Base-by-base conservation (phyloP, 257 asterid species). In the Solanum paucissectum region DNA sequence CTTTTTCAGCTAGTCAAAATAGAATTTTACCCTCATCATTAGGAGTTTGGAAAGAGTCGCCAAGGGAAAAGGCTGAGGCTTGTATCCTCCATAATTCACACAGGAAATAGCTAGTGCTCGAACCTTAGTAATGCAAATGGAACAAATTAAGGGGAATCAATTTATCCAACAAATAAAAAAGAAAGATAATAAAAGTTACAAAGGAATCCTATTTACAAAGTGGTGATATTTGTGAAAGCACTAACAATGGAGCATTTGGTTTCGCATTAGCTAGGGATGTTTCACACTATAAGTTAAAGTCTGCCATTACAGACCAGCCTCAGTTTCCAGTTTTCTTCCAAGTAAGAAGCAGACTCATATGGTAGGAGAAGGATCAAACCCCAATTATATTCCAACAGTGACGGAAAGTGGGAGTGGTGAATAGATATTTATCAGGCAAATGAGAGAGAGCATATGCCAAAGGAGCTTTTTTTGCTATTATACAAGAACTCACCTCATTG, bases 1-100 rank as follows among this genome's bases (percentile, higher is more conserved):
- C 29, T 9, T 46, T 8, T 81, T 46, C 25, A 27, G 12, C 66
- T 27, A 27, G 66, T 81, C 69, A 81, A 49, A 49, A 46, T 9
- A 49, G 44, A 86, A 64, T 85, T 85, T 42, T 88, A 95, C 99
- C 97, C 92, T 89, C 94, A 97, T 93, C 94, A 93, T 84, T 71
- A 97, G 92, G 87, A 97, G 91, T 88, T 94, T 95, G 86, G 98
- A 95, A 86, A 97, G 92, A 88, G 91, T 89, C 21, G 82, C 88
- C 89, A 97, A 85, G 36, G 99, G 97, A 92, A 91, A 93, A 37
- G 98, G 97, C 89, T 97, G 98, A 89, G 94, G 95, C 94, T 95
- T 95, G 94, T 97, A 97, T 83, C 95, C 96, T 83, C 97, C 98
- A 87, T 91, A 91, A 91, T 93, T 93, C 88, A 97, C 83, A 83